Evolutionary conservation across 331 rosid species (phyloP).

Genomic region (Saraca asoca): DNA sequence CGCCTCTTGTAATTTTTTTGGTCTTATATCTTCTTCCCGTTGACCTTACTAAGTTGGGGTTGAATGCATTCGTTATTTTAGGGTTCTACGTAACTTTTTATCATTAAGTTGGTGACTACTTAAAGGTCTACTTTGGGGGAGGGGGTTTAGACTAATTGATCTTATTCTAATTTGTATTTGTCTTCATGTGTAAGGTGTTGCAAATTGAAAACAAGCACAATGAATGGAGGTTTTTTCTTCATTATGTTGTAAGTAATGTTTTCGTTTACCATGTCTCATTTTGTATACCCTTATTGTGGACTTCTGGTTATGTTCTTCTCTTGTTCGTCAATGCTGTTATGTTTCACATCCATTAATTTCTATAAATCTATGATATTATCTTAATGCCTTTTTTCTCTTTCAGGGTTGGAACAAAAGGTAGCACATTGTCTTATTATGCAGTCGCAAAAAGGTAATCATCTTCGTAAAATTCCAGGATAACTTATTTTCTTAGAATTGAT

Average conservation of each 20-base stretch:
- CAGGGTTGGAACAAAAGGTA: slow-evolving; percentile 94
- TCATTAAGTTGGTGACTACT: background rate
- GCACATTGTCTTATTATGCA: slow-evolving; percentile 25
- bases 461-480: background rate
- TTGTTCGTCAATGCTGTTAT: background rate
- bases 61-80: background rate
- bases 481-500: slow-evolving; percentile 13
- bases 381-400: slow-evolving; percentile 9
- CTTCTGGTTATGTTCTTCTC: background rate
- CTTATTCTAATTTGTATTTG: slow-evolving; percentile 13
- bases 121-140: background rate
- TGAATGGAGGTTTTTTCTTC: slow-evolving; percentile 57
- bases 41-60: background rate
- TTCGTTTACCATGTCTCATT: background rate
- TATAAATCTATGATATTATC: background rate
- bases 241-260: slow-evolving; percentile 60
- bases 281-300: background rate
- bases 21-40: background rate
- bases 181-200: slow-evolving; percentile 50
- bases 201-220: slow-evolving; percentile 38
- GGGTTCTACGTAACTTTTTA: background rate
- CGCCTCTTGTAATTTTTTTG: background rate
- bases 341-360: background rate
- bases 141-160: background rate
- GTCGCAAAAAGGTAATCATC: slow-evolving; percentile 15